Evolutionary conservation across 2,329 filamentous ascomycete species (phyloP), one percentile per base, ranked within the genome.

Genomic region (Chrysosporium keratinophilum): DNA sequence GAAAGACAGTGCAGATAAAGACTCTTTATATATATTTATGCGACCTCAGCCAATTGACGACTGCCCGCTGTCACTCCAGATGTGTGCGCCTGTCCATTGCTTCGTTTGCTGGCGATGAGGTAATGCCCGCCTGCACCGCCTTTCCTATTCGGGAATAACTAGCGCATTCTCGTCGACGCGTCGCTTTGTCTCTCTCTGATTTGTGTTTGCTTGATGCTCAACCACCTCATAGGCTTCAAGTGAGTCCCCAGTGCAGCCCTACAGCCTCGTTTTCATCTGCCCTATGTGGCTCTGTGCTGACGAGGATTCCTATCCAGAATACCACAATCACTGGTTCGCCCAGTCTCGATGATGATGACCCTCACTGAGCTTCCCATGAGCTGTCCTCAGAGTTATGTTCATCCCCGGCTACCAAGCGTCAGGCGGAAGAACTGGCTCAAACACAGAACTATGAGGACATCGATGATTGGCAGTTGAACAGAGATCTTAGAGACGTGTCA

Each of bases 391-490:
- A 14, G 35, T 35, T 56, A 67, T 66, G 60, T 66, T 64, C 63
- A 71, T 70, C 68, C 67, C 66, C 65, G 54, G 56, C 52, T 55
- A 52, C 35, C 49, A 35, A 56, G 50, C 28, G 40, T 50, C 58
- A 56, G 64, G 68, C 66, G 69, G 69, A 70, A 69, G 68, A 65
- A 66, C 66, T 65, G 62, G 63, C 61, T 52, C 55, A 44, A 55
- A 54, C 52, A 37, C 33, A 40, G 20, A 23, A n/a, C 28, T 51
- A 52, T 23, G 34, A 50, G 56, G 54, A 54, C 52, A 62, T 66
- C 65, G 53, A 61, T 73, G 71, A 73, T 65, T 71, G 71, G 71
- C 63, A 64, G 56, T 57, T 65, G 71, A 74, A 74, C 71, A 74
- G 71, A 74, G 64, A 74, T 74, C 71, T 68, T 61, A 73, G 71